These are phyloP conservation scores for Arachis hypogaea DNA, from an alignment of 306 rosid species.

Conservation along the genomic window DNA sequence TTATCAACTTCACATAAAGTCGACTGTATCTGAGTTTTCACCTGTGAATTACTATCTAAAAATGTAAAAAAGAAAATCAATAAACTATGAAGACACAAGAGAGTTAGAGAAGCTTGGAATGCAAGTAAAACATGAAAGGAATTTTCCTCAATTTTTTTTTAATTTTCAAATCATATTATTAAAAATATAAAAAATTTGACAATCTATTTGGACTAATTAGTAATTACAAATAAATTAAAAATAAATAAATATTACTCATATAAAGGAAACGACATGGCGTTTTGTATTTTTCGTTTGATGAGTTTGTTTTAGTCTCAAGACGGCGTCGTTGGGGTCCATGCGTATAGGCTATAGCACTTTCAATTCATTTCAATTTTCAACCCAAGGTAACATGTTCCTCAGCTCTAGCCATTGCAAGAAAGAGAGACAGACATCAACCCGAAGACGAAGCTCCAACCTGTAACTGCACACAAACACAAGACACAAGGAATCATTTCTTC, in stretches of 20 bases:
- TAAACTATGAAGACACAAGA: no score
- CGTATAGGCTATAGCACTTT: not conserved
- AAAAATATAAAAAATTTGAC: no score
- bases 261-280: conserved; percentile 4
- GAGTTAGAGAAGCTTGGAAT: no score
- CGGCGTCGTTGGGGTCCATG: conserved; percentile 24
- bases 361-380: conserved; percentile 18
- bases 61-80: no score
- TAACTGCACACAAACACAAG: conserved; percentile 5
- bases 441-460: not conserved
- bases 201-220: no score
- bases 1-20: no score
- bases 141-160: no score
- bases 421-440: not conserved
- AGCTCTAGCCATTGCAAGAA: conserved; percentile 7
- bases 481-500: conserved; percentile 3
- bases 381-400: not conserved
- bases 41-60: no score
- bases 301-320: not conserved
- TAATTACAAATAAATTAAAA: not conserved
- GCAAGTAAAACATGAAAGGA: no score
- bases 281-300: not conserved
- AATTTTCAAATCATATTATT: no score
- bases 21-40: no score
- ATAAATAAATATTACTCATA: not conserved